Conservation (phyloP, 2,329 filamentous ascomycete genomes). For the Acephala macrosclerotiorum region DNA sequence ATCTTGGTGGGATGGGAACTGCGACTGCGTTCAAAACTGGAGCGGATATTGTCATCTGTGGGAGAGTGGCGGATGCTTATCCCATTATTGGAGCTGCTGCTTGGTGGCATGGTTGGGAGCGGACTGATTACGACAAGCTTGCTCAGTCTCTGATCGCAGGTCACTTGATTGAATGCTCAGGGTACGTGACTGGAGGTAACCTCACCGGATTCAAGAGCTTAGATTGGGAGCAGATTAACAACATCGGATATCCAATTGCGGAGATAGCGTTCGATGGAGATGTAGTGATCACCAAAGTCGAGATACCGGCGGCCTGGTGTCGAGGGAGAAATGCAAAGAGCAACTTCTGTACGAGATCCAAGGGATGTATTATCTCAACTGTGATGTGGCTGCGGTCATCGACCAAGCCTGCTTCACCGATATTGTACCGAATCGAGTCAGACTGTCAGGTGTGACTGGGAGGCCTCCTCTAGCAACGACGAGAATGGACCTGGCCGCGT, state of each 20-base stretch:
- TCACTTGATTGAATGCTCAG: slow-evolving; percentile 40
- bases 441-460: slow-evolving; percentile 52
- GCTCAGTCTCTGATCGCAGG: slow-evolving; percentile 46
- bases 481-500: slow-evolving; percentile 52
- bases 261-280: slow-evolving; percentile 50
- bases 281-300: slow-evolving; percentile 47
- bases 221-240: slow-evolving; percentile 47
- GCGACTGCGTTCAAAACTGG: slow-evolving; percentile 48
- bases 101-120: slow-evolving; percentile 52
- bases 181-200: slow-evolving; percentile 35
- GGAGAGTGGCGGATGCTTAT: slow-evolving; percentile 53
- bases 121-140: slow-evolving; percentile 44
- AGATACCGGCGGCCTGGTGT: slow-evolving; percentile 46
- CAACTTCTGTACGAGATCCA: slow-evolving; percentile 63
- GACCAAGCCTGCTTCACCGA: slow-evolving; percentile 59
- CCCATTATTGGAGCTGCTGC: slow-evolving; percentile 47
- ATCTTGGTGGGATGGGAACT: slow-evolving; percentile 50
- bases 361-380: slow-evolving; percentile 63
- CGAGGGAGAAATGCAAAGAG: slow-evolving; percentile 47
- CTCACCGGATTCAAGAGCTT: slow-evolving; percentile 41
- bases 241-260: slow-evolving; percentile 54
- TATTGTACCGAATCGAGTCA: slow-evolving; percentile 55
- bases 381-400: slow-evolving; percentile 61
- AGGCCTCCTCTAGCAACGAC: slow-evolving; percentile 48
- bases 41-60: slow-evolving; percentile 53